phyloP scores from a whole-genome alignment of 768 basidiomycete species.

The Gloeophyllum trabeum region DNA sequence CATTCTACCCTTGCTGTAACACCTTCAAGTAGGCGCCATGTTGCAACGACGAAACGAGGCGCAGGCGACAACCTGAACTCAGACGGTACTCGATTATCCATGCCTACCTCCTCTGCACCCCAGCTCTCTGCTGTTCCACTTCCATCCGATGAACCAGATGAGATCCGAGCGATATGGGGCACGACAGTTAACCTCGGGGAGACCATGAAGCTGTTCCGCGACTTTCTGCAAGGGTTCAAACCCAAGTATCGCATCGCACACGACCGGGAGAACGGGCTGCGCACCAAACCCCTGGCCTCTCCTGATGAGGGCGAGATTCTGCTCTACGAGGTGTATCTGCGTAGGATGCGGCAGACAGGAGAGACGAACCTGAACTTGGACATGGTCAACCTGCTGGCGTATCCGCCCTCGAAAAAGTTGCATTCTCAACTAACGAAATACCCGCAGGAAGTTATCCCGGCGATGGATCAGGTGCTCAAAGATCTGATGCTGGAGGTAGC shows the following conservation, averaged over 20 bases:
- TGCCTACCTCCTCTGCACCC: constrained; percentile 45
- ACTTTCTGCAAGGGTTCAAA: constrained; percentile 89
- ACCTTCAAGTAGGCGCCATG: constrained; percentile 23
- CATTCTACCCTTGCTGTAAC: constrained; percentile 68
- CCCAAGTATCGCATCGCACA: constrained; percentile 72
- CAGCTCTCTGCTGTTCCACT: constrained; percentile 49
- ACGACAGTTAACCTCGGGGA: constrained; percentile 89
- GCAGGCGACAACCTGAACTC: constrained; percentile 34
- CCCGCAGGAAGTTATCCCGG: constrained; percentile 94
- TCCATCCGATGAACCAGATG: constrained; percentile 66
- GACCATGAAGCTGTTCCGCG: constrained; percentile 83
- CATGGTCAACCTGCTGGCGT: constrained; percentile 74
- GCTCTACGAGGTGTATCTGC: constrained; percentile 72
- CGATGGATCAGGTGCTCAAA: constrained; percentile 94
- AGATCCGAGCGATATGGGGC: constrained; percentile 93
- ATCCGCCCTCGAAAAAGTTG: constrained; percentile 75
- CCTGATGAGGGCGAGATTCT: constrained; percentile 59
- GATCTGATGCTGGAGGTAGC: constrained; percentile 86
- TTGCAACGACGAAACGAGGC: not conserved
- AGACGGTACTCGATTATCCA: constrained; percentile 44
- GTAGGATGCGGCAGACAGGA: constrained; percentile 84
- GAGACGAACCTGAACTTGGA: constrained; percentile 92
- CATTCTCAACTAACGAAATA: constrained; percentile 81
- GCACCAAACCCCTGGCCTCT: constrained; percentile 35
- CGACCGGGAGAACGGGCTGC: constrained; percentile 52